These are phyloP conservation scores for Stephania cephalantha DNA, from an alignment of 164 flowering plant genomes.

Conservation along the genomic window DNA sequence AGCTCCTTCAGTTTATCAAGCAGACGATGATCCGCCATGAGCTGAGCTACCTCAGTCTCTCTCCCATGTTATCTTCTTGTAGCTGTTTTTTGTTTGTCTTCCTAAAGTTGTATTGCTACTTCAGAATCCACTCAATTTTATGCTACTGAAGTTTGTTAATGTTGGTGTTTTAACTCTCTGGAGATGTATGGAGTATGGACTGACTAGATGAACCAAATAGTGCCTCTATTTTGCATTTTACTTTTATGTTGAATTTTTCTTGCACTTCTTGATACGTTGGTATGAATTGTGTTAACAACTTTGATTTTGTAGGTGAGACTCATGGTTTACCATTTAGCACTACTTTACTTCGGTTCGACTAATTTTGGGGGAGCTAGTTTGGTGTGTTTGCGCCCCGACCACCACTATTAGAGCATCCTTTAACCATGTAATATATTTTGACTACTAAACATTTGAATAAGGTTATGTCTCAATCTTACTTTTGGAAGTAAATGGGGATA, in stretches of 20 bases:
- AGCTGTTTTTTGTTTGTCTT: neutral
- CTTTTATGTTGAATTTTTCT: too few species aligned
- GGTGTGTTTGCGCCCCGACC: too few species aligned
- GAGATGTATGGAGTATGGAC: neutral
- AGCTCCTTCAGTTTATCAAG: slow-evolving; percentile 89
- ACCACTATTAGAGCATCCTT: too few species aligned
- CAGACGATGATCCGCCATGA: slow-evolving; percentile 28
- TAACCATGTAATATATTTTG: too few species aligned
- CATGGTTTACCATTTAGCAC: too few species aligned
- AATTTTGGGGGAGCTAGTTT: too few species aligned
- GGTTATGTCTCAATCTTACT: too few species aligned
- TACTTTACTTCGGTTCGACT: too few species aligned
- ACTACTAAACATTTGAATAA: too few species aligned
- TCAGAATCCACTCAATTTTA: neutral
- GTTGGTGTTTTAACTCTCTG: neutral
- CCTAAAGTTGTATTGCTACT: neutral
- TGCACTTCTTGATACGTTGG: neutral
- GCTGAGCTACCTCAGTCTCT: neutral
- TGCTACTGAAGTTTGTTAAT: neutral
- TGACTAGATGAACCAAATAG: neutral
- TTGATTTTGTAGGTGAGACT: too few species aligned
- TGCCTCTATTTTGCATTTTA: neutral
- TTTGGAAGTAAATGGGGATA: neutral
- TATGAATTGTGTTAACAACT: too few species aligned
- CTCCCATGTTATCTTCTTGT: neutral